A percentile compares a stretch with the other conserved stretches of the same genome.
phyloP scores from a whole-genome alignment of 495 filamentous ascomycete genomes.

The Penicillium fimorum region DNA sequence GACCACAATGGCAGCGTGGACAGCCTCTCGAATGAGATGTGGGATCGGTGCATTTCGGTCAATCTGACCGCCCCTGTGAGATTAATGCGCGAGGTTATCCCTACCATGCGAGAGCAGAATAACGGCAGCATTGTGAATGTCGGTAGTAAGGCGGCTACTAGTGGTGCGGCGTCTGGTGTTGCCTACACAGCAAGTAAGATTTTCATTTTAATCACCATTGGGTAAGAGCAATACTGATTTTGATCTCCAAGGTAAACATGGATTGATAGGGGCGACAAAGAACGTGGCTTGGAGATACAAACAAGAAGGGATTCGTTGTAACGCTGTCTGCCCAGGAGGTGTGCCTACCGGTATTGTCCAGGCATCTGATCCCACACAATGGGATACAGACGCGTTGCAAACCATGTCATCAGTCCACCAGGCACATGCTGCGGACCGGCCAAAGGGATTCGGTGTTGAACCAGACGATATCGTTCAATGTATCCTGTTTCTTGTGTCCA shows the following conservation, averaged over 20 bases:
- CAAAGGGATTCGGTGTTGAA: neutral
- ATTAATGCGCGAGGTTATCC: slow-evolving; percentile 2
- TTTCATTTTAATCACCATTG: too few species aligned
- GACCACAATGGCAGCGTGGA: slow-evolving; percentile 39
- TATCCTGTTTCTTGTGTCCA: neutral
- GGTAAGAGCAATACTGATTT: too few species aligned
- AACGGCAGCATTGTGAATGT: slow-evolving; percentile 42
- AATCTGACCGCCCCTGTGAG: neutral
- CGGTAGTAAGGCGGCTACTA: slow-evolving; percentile 34
- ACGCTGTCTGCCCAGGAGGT: slow-evolving; percentile 32
- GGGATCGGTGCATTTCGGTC: slow-evolving; percentile 20
- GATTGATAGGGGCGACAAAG: slow-evolving; percentile 40
- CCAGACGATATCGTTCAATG: neutral
- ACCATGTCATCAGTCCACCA: neutral
- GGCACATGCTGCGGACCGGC: neutral
- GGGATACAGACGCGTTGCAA: neutral
- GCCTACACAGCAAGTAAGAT: slow-evolving; percentile 42
- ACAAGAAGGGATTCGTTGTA: slow-evolving; percentile 37
- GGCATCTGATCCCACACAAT: neutral
- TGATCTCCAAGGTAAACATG: neutral
- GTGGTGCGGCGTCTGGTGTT: slow-evolving; percentile 38
- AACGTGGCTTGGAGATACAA: slow-evolving; percentile 45
- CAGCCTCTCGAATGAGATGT: slow-evolving; percentile 19
- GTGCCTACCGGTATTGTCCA: neutral
- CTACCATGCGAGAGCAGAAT: slow-evolving; percentile 3